Evolutionary conservation across 129 eudicot species (phyloP).

Genomic region (Ambrosia artemisiifolia): DNA sequence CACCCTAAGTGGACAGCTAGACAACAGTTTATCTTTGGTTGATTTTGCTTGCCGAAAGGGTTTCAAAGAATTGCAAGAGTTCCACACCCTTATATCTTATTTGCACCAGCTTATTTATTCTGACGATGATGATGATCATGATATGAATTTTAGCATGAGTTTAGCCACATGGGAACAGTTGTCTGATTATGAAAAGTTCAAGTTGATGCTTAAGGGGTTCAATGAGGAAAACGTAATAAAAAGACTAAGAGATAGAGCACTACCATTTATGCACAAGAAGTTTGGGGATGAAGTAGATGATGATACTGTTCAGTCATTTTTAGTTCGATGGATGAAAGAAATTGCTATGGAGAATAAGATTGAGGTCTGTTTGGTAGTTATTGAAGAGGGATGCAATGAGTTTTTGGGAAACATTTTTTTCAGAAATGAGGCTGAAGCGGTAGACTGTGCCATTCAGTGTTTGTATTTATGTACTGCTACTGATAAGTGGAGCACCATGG

Average conservation of each 20-base stretch:
- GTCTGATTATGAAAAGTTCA: slow-evolving; percentile 86
- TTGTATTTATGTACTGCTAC: slow-evolving; percentile 57
- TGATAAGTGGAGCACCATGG: slow-evolving; percentile 83
- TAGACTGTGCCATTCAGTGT: slow-evolving; percentile 73
- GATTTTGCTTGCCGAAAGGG: slow-evolving; percentile 79
- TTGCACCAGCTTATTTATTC: slow-evolving; percentile 80
- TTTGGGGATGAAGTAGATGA: slow-evolving; percentile 23
- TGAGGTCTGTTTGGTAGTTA: slow-evolving; percentile 59
- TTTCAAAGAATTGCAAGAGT: slow-evolving; percentile 54
- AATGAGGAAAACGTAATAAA: slow-evolving; percentile 69
- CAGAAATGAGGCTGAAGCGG: slow-evolving; percentile 57
- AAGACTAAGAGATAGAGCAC: slow-evolving; percentile 53
- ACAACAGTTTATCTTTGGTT: slow-evolving; percentile 69
- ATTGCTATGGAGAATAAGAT: slow-evolving; percentile 60
- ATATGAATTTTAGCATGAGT: slow-evolving; percentile 50
- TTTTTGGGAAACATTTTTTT: slow-evolving; percentile 41
- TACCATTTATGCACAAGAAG: slow-evolving; percentile 69
- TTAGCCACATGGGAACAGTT: slow-evolving; percentile 72
- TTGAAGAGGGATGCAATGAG: slow-evolving; percentile 81
- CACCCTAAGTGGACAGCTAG: slow-evolving; percentile 82
- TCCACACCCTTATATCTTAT: slow-evolving; percentile 57
- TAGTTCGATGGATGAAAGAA: slow-evolving; percentile 92
- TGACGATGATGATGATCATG: slow-evolving; percentile 56
- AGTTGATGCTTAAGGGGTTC: slow-evolving; percentile 64
- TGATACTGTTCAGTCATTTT: slow-evolving; percentile 48